Base-by-base conservation (phyloP, 2,329 filamentous ascomycete genomes). In the Fusarium camptoceras region DNA sequence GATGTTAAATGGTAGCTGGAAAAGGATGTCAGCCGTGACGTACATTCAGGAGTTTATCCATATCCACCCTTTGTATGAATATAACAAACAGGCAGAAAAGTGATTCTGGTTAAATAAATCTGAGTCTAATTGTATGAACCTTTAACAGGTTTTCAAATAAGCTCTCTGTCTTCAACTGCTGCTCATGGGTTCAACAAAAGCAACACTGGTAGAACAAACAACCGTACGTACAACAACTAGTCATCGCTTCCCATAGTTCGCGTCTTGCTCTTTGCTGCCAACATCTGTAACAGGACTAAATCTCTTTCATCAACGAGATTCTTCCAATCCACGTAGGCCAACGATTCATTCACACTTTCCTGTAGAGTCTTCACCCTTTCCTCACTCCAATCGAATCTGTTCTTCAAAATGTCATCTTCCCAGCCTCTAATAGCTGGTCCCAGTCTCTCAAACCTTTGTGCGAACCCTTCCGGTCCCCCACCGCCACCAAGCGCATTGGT, bases 401-500 rank as follows among this genome's bases (percentile, higher is more conserved):
- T 16, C 2, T 28, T n/a, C 4, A 56, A 3, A 3, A 39, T 51
- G 3, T 56, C 54, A 9, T 51, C 24, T 1, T 56, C 54, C 54
- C 44, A 56, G 1, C 11, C 12, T n/a, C 54, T 24, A n/a, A 51
- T 51, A 2, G 44, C 44, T 2, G 30, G 44, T 5, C 24, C 44
- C 1, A 56, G 54, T 15, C 54, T 56, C 8, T 51, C 10, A 14
- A 56, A 28, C 5, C 54, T 25, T 20, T 30, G 30, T 1, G 11
- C 25, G 18, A 56, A 56, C 2, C 30, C 54, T 6, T 18, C n/a
- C 0, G 24, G 44, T 12, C 54, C 54, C 1, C 44, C 30, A 6
- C 54, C 54, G 1, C 54, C 54, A 12, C 54, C 54, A 15, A 56
- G 44, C 8, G 54, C 54, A 15, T 56, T 56, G 0, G 54, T 56